Conservation (phyloP, 2,329 filamentous ascomycete genomes). For the Neonectria neomacrospora region DNA sequence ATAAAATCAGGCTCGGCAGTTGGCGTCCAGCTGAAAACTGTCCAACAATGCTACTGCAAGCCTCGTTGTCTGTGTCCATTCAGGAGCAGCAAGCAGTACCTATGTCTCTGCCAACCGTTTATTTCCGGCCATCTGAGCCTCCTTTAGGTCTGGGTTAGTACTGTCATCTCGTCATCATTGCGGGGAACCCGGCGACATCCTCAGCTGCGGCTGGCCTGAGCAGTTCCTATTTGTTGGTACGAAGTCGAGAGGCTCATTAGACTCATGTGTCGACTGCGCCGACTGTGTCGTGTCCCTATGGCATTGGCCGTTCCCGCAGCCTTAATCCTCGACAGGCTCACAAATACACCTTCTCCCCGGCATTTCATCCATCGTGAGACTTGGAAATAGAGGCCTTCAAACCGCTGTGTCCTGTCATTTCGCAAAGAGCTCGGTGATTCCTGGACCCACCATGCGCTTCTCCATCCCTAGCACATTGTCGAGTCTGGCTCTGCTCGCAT, state of each 20-base stretch:
- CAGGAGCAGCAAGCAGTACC: too few relatives aligned
- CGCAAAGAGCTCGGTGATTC: not conserved
- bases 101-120: not conserved
- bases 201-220: not conserved
- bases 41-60: not conserved
- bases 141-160: not conserved
- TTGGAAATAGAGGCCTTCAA: too few relatives aligned
- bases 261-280: not conserved
- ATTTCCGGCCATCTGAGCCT: not conserved
- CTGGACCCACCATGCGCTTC: not conserved
- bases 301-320: not conserved
- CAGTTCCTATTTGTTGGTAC: not conserved
- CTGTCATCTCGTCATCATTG: not conserved
- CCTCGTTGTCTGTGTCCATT: too few relatives aligned
- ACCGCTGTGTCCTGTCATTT: not conserved
- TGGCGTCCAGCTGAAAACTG: too few relatives aligned
- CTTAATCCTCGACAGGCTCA: not conserved
- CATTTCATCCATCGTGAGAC: not conserved
- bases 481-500: not conserved
- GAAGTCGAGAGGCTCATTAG: not conserved
- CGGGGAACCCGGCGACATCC: not conserved
- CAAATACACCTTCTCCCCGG: not conserved
- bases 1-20: not conserved
- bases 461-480: not conserved
- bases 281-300: too few relatives aligned